Conservation (phyloP, 331 rosid genomes). For the Acacia concinna region DNA sequence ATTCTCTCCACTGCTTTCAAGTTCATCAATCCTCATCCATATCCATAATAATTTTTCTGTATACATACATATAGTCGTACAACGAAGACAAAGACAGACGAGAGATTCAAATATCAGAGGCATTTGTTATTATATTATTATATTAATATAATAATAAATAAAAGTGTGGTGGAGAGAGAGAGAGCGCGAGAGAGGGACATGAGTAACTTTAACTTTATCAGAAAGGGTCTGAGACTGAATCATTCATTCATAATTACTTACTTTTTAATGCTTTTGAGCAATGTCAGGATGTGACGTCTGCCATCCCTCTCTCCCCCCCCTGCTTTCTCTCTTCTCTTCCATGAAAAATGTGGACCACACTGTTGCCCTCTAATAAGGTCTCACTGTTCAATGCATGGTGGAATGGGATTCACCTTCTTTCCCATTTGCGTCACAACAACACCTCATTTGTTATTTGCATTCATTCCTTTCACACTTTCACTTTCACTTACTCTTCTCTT, state of each 20-base stretch:
- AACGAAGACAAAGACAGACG: not conserved
- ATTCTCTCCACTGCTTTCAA: not conserved
- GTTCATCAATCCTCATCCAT: not conserved
- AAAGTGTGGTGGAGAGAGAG: slow-evolving; percentile 11
- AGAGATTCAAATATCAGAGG: not conserved
- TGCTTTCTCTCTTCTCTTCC: not conserved
- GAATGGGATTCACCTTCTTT: slow-evolving; percentile 15
- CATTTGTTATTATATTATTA: not conserved
- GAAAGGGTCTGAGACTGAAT: slow-evolving; percentile 64
- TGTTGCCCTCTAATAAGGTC: not conserved
- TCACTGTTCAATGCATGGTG: slow-evolving; percentile 5
- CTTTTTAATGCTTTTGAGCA: slow-evolving; percentile 51
- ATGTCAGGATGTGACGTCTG: slow-evolving; percentile 52
- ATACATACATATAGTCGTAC: not conserved
- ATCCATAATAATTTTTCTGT: not conserved
- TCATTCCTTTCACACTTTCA: too few relatives aligned
- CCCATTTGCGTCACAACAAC: slow-evolving; percentile 23
- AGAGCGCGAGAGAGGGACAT: slow-evolving; percentile 35
- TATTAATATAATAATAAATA: not conserved
- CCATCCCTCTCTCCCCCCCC: slow-evolving; percentile 14
- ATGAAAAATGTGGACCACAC: slow-evolving; percentile 43
- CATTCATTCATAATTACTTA: slow-evolving; percentile 81
- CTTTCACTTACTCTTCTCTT: too few relatives aligned
- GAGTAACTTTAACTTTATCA: slow-evolving; percentile 51
- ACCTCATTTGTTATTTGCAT: not conserved